Conservation (phyloP, 768 basidiomycete species). For the Trametes cinnabarina region DNA sequence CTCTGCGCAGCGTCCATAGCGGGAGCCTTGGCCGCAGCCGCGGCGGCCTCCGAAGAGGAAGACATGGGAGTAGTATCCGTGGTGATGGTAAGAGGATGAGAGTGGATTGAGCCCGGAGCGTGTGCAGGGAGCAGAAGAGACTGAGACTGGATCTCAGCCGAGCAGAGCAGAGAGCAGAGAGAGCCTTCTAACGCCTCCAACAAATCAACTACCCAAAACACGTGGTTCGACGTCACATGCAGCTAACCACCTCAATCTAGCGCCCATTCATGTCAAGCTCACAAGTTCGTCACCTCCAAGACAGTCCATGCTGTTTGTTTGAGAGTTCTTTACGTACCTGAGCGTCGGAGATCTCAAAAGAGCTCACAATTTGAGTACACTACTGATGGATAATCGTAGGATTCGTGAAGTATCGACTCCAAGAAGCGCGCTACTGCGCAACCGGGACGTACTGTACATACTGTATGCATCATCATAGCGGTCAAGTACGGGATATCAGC, state of each 20-base stretch:
- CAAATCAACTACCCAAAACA: neutral
- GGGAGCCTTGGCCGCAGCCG: conserved; percentile 17
- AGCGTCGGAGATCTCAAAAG: too few species aligned
- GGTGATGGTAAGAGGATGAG: neutral
- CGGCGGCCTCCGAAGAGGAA: conserved; percentile 21
- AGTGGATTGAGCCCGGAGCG: neutral
- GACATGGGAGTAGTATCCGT: conserved; percentile 17
- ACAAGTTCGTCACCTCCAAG: too few species aligned
- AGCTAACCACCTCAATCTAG: neutral
- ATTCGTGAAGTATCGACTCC: too few species aligned
- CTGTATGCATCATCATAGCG: too few species aligned
- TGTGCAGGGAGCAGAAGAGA: neutral
- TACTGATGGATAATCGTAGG: too few species aligned
- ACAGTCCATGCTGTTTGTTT: too few species aligned
- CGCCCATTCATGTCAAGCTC: neutral
- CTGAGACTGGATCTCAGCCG: too few species aligned
- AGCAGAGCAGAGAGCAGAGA: neutral
- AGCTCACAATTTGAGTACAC: too few species aligned
- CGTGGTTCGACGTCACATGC: conserved; percentile 20
- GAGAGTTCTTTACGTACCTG: too few species aligned
- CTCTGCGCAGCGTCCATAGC: conserved; percentile 18
- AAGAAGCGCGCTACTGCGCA: too few species aligned
- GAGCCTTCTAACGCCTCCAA: neutral
- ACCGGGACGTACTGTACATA: too few species aligned
- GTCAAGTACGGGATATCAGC: too few species aligned